Conservation (phyloP, 805 yeast genomes). For the Tetrapisispora arboricola region DNA sequence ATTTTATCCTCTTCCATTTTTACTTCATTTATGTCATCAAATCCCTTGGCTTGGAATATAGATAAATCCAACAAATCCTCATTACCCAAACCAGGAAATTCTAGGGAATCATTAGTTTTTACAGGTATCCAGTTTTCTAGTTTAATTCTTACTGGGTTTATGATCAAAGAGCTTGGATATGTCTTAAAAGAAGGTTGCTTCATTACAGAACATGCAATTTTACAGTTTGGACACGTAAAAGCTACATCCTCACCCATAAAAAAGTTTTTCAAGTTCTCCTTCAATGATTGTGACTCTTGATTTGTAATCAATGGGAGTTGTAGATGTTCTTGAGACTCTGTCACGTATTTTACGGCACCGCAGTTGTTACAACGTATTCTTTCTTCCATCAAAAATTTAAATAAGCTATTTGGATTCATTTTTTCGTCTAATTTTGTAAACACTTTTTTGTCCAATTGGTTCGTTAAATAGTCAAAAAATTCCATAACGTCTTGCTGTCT, state of each 20-base stretch:
- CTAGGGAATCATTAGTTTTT: conserved; percentile 67
- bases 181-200: conserved; percentile 29
- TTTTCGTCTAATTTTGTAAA: conserved; percentile 15
- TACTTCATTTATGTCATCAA: conserved; percentile 17
- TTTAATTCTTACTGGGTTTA: conserved; percentile 71
- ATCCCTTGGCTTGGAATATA: conserved; percentile 32
- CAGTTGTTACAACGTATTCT: conserved; percentile 49
- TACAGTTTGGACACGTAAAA: conserved; percentile 51
- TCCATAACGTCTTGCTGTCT: conserved; percentile 95
- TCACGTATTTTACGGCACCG: conserved; percentile 45
- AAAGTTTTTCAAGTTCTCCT: conserved; percentile 39
- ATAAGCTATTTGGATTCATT: conserved; percentile 40
- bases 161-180: conserved; percentile 59
- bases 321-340: conserved; percentile 51
- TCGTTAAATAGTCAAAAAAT: conserved; percentile 60
- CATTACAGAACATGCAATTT: conserved; percentile 18
- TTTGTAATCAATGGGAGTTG: conserved; percentile 42
- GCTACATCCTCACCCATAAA: conserved; percentile 52
- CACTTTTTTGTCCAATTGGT: conserved; percentile 45
- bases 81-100: conserved; percentile 30
- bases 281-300: conserved; percentile 31
- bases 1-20: conserved; percentile 19
- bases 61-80: conserved; percentile 36
- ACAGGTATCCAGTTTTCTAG: conserved; percentile 85
- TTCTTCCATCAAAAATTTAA: conserved; percentile 57